Percentiles rank a stretch among this genome's conserved stretches.
Conservation (phyloP, 768 basidiomycete species). For the Dioszegia aurantiaca region DNA sequence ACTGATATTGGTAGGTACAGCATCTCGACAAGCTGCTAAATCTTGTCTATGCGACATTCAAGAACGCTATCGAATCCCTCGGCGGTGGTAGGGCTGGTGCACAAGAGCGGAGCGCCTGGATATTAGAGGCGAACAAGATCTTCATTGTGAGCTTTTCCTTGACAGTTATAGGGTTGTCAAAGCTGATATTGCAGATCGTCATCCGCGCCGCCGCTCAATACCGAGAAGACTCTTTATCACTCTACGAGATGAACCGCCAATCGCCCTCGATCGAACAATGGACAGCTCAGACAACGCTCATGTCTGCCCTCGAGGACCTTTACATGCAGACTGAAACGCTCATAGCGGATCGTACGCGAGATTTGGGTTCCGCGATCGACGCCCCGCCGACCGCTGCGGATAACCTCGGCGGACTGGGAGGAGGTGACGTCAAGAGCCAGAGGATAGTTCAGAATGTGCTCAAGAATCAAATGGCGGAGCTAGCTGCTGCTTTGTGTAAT, state of each 20-base stretch:
- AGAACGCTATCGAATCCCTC: slow-evolving; percentile 45
- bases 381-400: slow-evolving; percentile 20
- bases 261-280: slow-evolving; percentile 63
- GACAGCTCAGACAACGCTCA: slow-evolving; percentile 69
- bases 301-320: slow-evolving; percentile 69
- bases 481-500: slow-evolving; percentile 51
- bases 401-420: background rate
- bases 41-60: slow-evolving; percentile 42
- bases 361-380: slow-evolving; percentile 49
- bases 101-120: slow-evolving; percentile 54
- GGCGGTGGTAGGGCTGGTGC: slow-evolving; percentile 52
- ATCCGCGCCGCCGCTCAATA: slow-evolving; percentile 71
- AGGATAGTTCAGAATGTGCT: slow-evolving; percentile 44
- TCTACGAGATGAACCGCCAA: slow-evolving; percentile 76
- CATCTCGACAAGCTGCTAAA: slow-evolving; percentile 69
- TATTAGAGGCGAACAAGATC: slow-evolving; percentile 69
- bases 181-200: slow-evolving; percentile 59
- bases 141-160: slow-evolving; percentile 61
- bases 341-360: slow-evolving; percentile 48
- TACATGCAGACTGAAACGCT: slow-evolving; percentile 58
- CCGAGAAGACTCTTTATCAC: slow-evolving; percentile 65
- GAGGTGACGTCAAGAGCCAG: slow-evolving; percentile 15
- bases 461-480: slow-evolving; percentile 49
- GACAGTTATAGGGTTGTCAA: background rate
- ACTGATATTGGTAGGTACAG: slow-evolving; percentile 52